Evolutionary conservation across 148 eudicot genomes (phyloP).

Genomic region (Nepenthes mirabilis): DNA sequence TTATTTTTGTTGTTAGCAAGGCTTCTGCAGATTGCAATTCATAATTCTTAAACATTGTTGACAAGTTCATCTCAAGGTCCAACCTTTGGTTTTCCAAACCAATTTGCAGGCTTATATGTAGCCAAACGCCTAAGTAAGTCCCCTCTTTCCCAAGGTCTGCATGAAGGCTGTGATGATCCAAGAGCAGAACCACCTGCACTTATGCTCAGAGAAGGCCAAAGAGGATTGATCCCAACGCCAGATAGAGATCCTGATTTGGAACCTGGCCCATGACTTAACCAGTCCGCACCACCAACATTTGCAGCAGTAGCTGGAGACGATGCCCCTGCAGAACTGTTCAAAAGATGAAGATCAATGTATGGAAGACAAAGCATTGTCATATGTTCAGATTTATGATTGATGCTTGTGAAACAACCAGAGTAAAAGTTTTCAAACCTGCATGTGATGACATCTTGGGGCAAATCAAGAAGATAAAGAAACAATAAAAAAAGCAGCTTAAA

Average conservation of each 20-base stretch:
- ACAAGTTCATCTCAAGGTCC: background rate
- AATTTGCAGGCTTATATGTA: conserved; percentile 74
- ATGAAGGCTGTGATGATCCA: conserved; percentile 82
- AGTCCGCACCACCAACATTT: conserved; percentile 65
- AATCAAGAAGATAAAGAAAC: no score
- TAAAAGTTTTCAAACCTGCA: no score
- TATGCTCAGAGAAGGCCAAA: conserved; percentile 58
- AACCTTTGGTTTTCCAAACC: conserved; percentile 97
- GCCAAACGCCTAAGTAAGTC: conserved; percentile 91
- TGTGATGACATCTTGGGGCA: no score
- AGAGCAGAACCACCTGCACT: conserved; percentile 82
- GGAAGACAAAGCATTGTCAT: no score
- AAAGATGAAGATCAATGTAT: no score
- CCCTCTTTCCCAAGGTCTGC: conserved; percentile 99
- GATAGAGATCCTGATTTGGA: conserved; percentile 83
- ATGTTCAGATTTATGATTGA: no score
- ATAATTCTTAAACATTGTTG: no score
- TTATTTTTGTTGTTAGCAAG: background rate
- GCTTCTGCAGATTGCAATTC: background rate
- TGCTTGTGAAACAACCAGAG: no score
- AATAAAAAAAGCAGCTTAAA: no score
- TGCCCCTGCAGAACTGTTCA: conserved; percentile 83
- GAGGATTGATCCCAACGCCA: conserved; percentile 48
- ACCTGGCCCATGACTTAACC: conserved; percentile 77
- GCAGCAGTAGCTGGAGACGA: conserved; percentile 73